phyloP scores from a whole-genome alignment of 176 grass and related monocot species.

The Aegilops speltoides region DNA sequence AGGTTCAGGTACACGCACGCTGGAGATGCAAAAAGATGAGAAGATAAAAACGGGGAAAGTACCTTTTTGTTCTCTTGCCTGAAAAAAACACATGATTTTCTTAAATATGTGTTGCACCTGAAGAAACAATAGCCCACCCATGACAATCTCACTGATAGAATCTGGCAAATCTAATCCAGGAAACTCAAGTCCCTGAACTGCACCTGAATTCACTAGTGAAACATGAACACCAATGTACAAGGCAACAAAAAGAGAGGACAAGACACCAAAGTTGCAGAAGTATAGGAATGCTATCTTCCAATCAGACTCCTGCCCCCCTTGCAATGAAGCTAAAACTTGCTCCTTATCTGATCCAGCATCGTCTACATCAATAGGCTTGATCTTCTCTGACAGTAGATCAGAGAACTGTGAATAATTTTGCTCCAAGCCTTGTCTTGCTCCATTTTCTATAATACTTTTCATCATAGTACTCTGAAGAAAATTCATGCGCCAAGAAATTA shows the following conservation, averaged over 20 bases:
- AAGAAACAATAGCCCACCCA: constrained; percentile 82
- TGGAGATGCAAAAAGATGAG: constrained; percentile 1
- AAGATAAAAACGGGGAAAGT: not conserved
- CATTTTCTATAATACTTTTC: constrained; percentile 94
- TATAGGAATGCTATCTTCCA: constrained; percentile 72
- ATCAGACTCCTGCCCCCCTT: constrained; percentile 51
- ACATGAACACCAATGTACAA: constrained; percentile 72
- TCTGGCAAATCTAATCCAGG: constrained; percentile 86
- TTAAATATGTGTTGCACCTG: constrained; percentile 64
- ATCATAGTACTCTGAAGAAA: constrained; percentile 98
- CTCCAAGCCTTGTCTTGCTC: constrained; percentile 85
- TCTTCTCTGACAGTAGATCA: constrained; percentile 64
- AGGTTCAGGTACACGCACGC: constrained; percentile 9
- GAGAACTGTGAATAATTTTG: constrained; percentile 70
- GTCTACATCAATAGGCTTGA: constrained; percentile 64
- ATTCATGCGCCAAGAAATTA: constrained; percentile 94
- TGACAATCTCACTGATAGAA: constrained; percentile 75
- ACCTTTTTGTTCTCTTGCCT: constrained; percentile 81
- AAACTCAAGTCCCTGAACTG: constrained; percentile 71
- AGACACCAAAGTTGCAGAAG: constrained; percentile 73
- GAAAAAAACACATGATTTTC: constrained; percentile 58
- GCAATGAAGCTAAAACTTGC: constrained; percentile 58
- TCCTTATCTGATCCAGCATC: constrained; percentile 56
- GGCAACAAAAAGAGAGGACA: constrained; percentile 65
- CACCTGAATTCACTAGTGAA: constrained; percentile 42